Percentiles rank a stretch among this genome's conserved stretches.
phyloP scores from a whole-genome alignment of 495 filamentous ascomycete genomes.

The Saxophila tyrrhenica region DNA sequence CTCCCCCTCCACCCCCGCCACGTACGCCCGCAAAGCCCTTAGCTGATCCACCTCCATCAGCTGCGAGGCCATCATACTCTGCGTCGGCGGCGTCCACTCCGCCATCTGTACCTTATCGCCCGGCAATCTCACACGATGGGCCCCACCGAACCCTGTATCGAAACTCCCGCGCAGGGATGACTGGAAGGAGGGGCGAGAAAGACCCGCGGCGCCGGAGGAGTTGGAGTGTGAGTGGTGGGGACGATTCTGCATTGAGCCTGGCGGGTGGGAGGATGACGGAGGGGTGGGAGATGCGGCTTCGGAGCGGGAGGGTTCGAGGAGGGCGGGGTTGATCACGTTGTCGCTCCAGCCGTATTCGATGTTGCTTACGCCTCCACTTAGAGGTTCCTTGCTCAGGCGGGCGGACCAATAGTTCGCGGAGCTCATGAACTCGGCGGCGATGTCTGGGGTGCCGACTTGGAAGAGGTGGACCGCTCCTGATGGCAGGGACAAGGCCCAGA shows the following conservation, averaged over 20 bases:
- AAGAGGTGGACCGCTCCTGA: conserved; percentile 93
- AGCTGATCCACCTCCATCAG: conserved; percentile 73
- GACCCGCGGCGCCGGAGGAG: neutral
- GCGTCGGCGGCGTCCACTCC: conserved; percentile 88
- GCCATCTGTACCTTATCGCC: conserved; percentile 77
- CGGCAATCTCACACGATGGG: conserved; percentile 45
- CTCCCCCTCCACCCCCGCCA: conserved; percentile 76
- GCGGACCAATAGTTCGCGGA: conserved; percentile 98
- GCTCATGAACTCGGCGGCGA: conserved; percentile 83
- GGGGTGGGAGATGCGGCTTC: conserved; percentile 4
- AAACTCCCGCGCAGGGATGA: conserved; percentile 61
- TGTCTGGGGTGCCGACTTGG: conserved; percentile 91
- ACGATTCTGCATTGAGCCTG: conserved; percentile 3
- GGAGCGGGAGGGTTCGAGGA: conserved; percentile 31
- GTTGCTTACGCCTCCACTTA: conserved; percentile 87
- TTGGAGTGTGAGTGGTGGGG: neutral
- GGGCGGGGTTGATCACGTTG: conserved; percentile 64
- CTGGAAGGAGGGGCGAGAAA: conserved; percentile 49
- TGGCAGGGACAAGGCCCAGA: conserved; percentile 90
- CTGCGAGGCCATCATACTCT: conserved; percentile 73
- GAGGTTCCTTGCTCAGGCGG: conserved; percentile 79
- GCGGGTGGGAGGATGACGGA: neutral
- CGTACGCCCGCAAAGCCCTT: conserved; percentile 60
- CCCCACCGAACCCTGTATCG: conserved; percentile 45
- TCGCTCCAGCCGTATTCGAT: conserved; percentile 97